Base-by-base conservation (phyloP, 345 rosid genomes). In the Aquilaria yunnanensis region DNA sequence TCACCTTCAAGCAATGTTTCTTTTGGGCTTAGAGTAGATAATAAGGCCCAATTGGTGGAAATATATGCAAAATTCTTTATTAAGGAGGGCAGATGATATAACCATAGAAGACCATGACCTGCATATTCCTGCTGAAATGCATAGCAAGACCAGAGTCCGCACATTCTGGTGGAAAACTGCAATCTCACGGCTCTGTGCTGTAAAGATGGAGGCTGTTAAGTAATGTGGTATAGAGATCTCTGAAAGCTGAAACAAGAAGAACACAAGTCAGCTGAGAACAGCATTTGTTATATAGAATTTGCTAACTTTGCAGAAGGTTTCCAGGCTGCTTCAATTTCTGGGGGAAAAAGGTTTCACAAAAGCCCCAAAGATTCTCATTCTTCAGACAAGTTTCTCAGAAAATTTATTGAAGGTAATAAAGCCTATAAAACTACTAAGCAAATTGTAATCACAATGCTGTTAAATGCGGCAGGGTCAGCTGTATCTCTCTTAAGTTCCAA, bases 41-140 rank as follows among this genome's bases (percentile, higher is more conserved):
- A 37, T 37, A 3, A 23, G 23, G 23, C 23, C 23, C 23, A 23
- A 23, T 23, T 23, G 23, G 23, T 23, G 1, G 23, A 23, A 23
- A 23, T 23, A 23, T 23, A 23, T 23, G 23, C 23, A 23, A 23
- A 23, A 23, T 23, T 23, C 23, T 23, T 23, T 23, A 23, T 52
- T 43, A 66, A 64, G 62, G 59, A 53, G 77, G 75, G 67, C 81
- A 80, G 79, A 76, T 80, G 68, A 47, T 77, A 69, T 70, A 75
- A 77, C 85, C 96, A 85, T 84, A 85, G 88, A 85, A 81, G 84
- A 86, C 82, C 69, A 78, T 81, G 76, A 93, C 99, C 97, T 94
- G 97, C 87, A 86, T 71, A 94, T 85, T 82, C 97, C 99, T 6
- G 90, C 86, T 47, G 77, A 62, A 68, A 86, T 69, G 75, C 96